Evolutionary conservation across 139 green algal species (phyloP).

Genomic region (Auxenochlorella pyrenoidosa): DNA sequence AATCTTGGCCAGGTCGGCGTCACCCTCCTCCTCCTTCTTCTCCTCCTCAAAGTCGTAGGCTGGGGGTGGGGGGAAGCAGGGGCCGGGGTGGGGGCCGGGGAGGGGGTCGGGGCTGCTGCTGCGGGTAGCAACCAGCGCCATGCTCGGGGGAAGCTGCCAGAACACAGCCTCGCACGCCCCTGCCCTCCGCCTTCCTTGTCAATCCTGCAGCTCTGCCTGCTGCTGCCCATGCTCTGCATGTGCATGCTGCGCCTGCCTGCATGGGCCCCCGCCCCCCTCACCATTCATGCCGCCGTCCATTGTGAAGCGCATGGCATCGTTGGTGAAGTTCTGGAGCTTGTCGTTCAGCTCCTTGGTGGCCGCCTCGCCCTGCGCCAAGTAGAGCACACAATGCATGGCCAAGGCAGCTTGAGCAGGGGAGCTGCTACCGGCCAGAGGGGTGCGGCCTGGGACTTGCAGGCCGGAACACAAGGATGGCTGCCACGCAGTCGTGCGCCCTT

Average conservation of each 20-base stretch:
- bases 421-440: no score
- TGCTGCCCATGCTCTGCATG: neutral
- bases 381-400: neutral
- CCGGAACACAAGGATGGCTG: no score
- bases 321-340: constrained; percentile 96
- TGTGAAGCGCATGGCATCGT: constrained; percentile 95
- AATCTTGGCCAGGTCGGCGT: constrained; percentile 40
- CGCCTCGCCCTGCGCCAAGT: constrained; percentile 82
- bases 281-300: constrained; percentile 89
- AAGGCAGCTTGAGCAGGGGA: no score
- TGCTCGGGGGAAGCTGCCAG: neutral
- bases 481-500: no score
- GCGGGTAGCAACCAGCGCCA: neutral
- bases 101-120: neutral
- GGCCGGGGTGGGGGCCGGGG: neutral
- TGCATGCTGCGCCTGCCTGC: no score
- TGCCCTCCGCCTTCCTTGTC: neutral
- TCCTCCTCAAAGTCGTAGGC: constrained; percentile 89
- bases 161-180: neutral
- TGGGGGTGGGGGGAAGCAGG: neutral
- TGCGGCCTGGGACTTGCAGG: no score
- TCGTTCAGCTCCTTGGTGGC: constrained; percentile 92
- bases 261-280: neutral
- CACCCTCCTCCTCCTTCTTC: constrained; percentile 60
- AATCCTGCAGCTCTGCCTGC: neutral